These are phyloP conservation scores for Hemileccinum rubropunctum DNA, from an alignment of 768 basidiomycete species.

Conservation along the genomic window DNA sequence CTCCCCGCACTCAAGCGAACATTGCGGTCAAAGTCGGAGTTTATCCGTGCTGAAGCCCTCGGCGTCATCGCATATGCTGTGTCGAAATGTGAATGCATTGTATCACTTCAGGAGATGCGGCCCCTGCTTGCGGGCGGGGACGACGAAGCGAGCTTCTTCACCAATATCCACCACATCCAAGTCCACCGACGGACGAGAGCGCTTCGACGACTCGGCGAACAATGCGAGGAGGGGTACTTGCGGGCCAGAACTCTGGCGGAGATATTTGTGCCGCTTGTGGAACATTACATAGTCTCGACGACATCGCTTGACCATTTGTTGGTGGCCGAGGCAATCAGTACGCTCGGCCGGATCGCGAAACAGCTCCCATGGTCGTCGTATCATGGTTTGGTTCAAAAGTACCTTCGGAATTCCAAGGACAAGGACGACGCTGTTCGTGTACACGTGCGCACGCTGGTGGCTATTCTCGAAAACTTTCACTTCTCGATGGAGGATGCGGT, in stretches of 20 bases:
- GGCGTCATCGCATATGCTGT: slow-evolving; percentile 77
- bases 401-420: slow-evolving; percentile 62
- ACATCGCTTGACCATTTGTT: slow-evolving; percentile 76
- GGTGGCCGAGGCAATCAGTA: slow-evolving; percentile 82
- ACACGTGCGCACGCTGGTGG: slow-evolving; percentile 80
- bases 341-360: slow-evolving; percentile 75
- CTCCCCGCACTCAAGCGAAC: slow-evolving; percentile 79
- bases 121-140: slow-evolving; percentile 82
- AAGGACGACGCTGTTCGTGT: slow-evolving; percentile 76
- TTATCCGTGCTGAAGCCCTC: slow-evolving; percentile 84
- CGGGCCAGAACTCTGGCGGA: slow-evolving; percentile 71
- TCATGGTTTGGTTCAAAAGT: slow-evolving; percentile 74
- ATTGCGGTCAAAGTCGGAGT: slow-evolving; percentile 75
- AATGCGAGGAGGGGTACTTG: slow-evolving; percentile 62
- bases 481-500: slow-evolving; percentile 75
- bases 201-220: slow-evolving; percentile 77
- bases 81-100: slow-evolving; percentile 54
- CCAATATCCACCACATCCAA: slow-evolving; percentile 93
- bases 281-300: slow-evolving; percentile 69
- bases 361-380: slow-evolving; percentile 84
- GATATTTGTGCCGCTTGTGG: slow-evolving; percentile 84
- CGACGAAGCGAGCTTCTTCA: slow-evolving; percentile 95
- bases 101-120: slow-evolving; percentile 72
- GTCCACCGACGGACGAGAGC: slow-evolving; percentile 86
- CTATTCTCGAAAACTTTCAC: slow-evolving; percentile 87